Base-by-base conservation (phyloP, 2,329 filamentous ascomycete genomes). In the Periglandula ipomoeae region DNA sequence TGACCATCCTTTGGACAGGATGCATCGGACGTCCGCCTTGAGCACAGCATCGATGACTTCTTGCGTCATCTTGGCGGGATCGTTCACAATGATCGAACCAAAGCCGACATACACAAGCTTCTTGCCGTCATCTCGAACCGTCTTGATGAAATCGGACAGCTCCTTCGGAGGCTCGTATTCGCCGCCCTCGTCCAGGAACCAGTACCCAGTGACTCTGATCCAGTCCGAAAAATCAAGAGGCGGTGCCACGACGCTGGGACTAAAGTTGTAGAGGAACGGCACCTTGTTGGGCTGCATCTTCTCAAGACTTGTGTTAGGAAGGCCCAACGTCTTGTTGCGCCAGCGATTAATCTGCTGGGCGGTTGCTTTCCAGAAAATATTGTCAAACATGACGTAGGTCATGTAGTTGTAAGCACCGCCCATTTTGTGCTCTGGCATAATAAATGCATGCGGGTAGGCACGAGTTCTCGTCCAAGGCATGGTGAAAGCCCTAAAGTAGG, bases 381-480 rank as follows among this genome's bases (percentile, higher is more conserved):
- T 91, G 67, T 98, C 93, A 61, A 98, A 96, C 76, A 96, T 86
- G 53, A 95, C 83, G 58, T 98, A 98, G 0, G 89, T 93, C 61
- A 95, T 83, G 63, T 90, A 89, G 62, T 98, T 98, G 72, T 95
- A 97, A 0, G 84, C 84, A 22, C 93, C 93, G 48, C 93, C 93
- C 82, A 95, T 89, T 69, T 95, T 96, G 66, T 87, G 83, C 53
- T 94, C 87, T 1, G 89, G 87, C 53, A 94, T 90, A 23, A 91
- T 85, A 66, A 98, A 98, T 0, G 93, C 93, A 66, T 98, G 93
- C 2, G 93, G 93, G 59, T 98, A 98, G 1, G 91, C 89, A 47
- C 93, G 78, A 15, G 93, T 98, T 44, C 90, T 82, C 0, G 93
- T 95, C 93, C 93, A 98, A 0, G 93, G 93, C 93, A 98, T 98